phyloP scores from a whole-genome alignment of 2,329 filamentous ascomycete species.

The Iodosphaeria phyllophila region DNA sequence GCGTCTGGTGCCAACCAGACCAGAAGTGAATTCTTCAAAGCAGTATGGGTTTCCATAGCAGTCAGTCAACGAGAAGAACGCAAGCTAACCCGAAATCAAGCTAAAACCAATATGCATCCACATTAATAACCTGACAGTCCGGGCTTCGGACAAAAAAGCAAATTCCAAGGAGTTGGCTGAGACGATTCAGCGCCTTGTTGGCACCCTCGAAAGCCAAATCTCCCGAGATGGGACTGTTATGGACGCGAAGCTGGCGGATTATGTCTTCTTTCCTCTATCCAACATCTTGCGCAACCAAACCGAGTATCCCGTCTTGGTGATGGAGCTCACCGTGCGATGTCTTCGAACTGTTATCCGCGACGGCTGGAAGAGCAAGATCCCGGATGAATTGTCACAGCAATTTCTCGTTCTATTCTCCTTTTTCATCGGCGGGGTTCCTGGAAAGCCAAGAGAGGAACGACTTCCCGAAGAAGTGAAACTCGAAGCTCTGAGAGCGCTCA shows the following conservation, averaged over 20 bases:
- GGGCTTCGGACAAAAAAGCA: conserved; percentile 21
- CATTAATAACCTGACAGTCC: conserved; percentile 37
- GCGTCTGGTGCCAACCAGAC: conserved; percentile 6
- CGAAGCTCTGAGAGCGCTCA: conserved; percentile 52
- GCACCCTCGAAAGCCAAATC: conserved; percentile 25
- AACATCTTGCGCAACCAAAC: conserved; percentile 67
- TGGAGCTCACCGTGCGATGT: conserved; percentile 63
- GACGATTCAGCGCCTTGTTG: conserved; percentile 24
- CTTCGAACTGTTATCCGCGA: conserved; percentile 53
- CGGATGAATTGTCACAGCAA: conserved; percentile 59
- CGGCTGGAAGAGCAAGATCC: conserved; percentile 62
- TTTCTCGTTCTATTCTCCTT: conserved; percentile 72
- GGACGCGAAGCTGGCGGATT: conserved; percentile 76
- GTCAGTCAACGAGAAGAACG: conserved; percentile 1
- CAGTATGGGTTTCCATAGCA: conserved; percentile 7
- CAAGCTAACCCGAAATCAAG: conserved; percentile 16
- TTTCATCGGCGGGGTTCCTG: conserved; percentile 55
- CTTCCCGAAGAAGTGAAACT: conserved; percentile 56
- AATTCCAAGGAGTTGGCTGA: conserved; percentile 24
- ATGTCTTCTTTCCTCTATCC: conserved; percentile 83
- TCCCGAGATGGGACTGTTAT: conserved; percentile 29
- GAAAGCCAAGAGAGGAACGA: conserved; percentile 24
- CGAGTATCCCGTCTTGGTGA: conserved; percentile 46
- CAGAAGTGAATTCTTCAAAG: conserved; percentile 14
- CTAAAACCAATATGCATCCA: conserved; percentile 44